Percentiles rank a stretch among this genome's conserved stretches.
Conservation (phyloP, 2,329 filamentous ascomycete genomes). For the Camptophora hylomeconis region DNA sequence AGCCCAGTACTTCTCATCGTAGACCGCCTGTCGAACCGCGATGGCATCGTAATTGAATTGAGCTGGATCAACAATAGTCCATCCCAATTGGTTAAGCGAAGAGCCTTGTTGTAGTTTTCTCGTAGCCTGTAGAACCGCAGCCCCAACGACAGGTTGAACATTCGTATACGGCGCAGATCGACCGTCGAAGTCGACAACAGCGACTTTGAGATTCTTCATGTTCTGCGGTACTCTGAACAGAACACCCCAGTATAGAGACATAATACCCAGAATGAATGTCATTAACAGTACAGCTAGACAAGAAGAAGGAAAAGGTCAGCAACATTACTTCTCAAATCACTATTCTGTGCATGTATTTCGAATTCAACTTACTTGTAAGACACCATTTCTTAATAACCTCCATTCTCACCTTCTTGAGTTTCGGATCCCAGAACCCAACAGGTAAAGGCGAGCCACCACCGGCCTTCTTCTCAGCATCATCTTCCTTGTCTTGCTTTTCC, state of each 20-base stretch:
- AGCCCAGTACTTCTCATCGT: constrained; percentile 46
- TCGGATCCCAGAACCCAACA: constrained; percentile 20
- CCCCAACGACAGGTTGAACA: constrained; percentile 41
- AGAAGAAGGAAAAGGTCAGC: too few relatives aligned
- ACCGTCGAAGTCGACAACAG: constrained; percentile 53
- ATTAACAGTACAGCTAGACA: constrained; percentile 39
- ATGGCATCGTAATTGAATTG: constrained; percentile 44
- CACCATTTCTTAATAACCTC: constrained; percentile 3
- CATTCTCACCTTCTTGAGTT: constrained; percentile 12
- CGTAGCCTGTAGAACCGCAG: constrained; percentile 24
- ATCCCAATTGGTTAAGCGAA: constrained; percentile 41
- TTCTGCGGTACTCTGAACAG: constrained; percentile 40
- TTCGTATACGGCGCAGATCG: constrained; percentile 38
- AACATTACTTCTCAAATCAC: too few relatives aligned
- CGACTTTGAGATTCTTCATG: constrained; percentile 36
- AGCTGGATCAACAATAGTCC: constrained; percentile 32
- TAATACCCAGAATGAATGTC: constrained; percentile 40
- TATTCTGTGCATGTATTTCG: too few relatives aligned
- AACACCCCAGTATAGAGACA: constrained; percentile 50
- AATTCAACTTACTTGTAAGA: constrained; percentile 1
- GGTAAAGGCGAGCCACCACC: constrained; percentile 8
- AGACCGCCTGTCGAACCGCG: constrained; percentile 44
- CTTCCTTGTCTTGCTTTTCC: constrained; percentile 2
- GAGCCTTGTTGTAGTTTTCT: constrained; percentile 30
- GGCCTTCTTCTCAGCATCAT: constrained; percentile 5